A percentile compares a stretch with the other conserved stretches of the same genome.
These are phyloP conservation scores for Cercospora sp. DNA, from an alignment of 2,329 filamentous ascomycete genomes.

Conservation along the genomic window DNA sequence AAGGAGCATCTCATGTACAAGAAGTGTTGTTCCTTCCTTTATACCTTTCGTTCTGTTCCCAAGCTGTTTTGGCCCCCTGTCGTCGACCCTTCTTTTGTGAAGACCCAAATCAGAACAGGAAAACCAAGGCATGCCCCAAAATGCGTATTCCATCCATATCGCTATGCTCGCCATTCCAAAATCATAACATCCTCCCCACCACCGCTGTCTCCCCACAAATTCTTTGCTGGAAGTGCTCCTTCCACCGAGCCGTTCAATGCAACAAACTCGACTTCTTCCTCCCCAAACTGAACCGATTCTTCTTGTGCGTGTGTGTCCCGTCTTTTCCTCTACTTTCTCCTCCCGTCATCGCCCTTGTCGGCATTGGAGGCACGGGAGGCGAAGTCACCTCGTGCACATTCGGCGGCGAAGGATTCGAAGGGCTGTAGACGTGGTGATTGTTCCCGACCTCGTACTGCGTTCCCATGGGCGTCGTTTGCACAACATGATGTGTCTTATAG, in stretches of 20 bases:
- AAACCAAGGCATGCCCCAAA: neutral
- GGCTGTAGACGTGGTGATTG: neutral
- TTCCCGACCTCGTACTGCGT: neutral
- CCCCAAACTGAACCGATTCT: slow-evolving; percentile 68
- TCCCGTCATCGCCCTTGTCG: neutral
- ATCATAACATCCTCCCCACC: neutral
- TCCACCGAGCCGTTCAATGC: neutral
- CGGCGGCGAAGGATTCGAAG: slow-evolving; percentile 4
- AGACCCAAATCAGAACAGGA: neutral
- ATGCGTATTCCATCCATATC: neutral
- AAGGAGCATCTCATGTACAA: neutral
- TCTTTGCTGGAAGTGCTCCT: neutral
- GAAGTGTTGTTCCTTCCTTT: neutral
- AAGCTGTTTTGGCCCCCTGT: neutral
- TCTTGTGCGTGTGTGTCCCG: slow-evolving; percentile 43
- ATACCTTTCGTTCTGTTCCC: neutral
- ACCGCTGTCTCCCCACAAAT: neutral
- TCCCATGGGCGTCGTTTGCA: neutral
- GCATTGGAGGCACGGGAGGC: neutral
- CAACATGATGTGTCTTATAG: slow-evolving; percentile 7
- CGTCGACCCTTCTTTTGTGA: neutral
- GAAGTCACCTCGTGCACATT: slow-evolving; percentile 27
- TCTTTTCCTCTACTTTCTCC: slow-evolving; percentile 33
- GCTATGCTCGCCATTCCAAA: neutral
- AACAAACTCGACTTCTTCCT: slow-evolving; percentile 64